phyloP scores from a whole-genome alignment of 441 rosid species.

The Omphalea diandra region DNA sequence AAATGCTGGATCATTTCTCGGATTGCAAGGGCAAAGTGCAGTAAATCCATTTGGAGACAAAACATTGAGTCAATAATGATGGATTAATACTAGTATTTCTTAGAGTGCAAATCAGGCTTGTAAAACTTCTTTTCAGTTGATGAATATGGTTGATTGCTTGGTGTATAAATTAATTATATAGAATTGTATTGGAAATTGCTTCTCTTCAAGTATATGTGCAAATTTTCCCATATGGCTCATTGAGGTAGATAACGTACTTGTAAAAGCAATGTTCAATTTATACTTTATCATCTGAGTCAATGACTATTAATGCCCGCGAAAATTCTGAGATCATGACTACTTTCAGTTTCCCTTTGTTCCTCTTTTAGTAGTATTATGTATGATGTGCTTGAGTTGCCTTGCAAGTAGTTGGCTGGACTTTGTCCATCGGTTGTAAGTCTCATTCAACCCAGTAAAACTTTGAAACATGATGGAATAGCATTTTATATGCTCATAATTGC shows the following conservation, averaged over 20 bases:
- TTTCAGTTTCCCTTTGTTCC: too few species aligned
- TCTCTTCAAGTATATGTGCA: not conserved
- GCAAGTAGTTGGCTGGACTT: too few species aligned
- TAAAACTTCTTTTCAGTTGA: constrained; percentile 23
- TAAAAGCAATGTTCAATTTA: not conserved
- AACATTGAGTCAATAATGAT: not conserved
- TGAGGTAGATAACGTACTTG: not conserved
- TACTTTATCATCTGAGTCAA: too few species aligned
- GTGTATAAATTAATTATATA: constrained; percentile 16
- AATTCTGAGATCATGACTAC: too few species aligned
- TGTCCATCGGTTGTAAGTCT: too few species aligned
- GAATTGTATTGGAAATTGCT: constrained; percentile 14
- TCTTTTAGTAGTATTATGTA: too few species aligned
- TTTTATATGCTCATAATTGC: too few species aligned
- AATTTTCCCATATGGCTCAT: not conserved
- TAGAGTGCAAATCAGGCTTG: constrained; percentile 19
- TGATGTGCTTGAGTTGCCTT: too few species aligned
- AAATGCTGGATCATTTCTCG: constrained; percentile 6
- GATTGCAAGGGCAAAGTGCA: constrained; percentile 20
- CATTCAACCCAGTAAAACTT: too few species aligned
- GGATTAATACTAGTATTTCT: constrained; percentile 2
- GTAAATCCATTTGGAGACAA: constrained; percentile 3
- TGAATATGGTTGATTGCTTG: constrained; percentile 36
- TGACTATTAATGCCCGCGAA: too few species aligned
- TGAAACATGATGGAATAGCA: too few species aligned